Percentiles rank a stretch among this genome's conserved stretches.
phyloP scores from a whole-genome alignment of 2,329 filamentous ascomycete genomes.

The Fusarium secorum region DNA sequence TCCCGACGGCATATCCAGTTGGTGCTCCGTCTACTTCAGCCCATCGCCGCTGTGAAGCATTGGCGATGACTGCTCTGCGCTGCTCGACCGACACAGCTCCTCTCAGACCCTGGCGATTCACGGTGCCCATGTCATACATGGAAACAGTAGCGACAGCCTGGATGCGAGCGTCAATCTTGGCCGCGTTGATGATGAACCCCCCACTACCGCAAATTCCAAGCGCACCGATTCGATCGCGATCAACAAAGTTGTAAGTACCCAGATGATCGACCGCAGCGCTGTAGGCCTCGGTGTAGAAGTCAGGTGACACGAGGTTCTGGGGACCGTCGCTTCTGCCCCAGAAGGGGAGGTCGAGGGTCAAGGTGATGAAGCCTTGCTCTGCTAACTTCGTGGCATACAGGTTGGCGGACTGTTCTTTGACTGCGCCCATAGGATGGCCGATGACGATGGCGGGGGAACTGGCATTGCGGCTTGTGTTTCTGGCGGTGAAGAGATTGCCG shows the following conservation, averaged over 20 bases:
- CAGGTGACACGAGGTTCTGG: not conserved
- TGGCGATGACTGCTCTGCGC: not conserved
- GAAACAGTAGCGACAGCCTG: not conserved
- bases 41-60: not conserved
- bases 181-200: not conserved
- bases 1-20: rapidly evolving
- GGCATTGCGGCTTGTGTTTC: not conserved
- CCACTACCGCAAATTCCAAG: constrained; percentile 1
- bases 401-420: not conserved
- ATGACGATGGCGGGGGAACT: not conserved
- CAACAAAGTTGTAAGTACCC: not conserved
- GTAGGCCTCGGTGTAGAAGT: not conserved
- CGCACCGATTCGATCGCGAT: not conserved
- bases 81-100: not conserved
- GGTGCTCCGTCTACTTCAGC: not conserved
- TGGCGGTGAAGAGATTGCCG: not conserved
- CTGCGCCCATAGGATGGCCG: constrained; percentile 1
- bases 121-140: not conserved
- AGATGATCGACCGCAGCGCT: not conserved
- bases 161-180: not conserved
- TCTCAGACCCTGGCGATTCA: not conserved
- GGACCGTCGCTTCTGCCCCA: not conserved
- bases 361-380: not conserved
- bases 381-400: not conserved
- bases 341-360: not conserved